These are phyloP conservation scores for Mycena sp. DNA, from an alignment of 1,284 basidiomycete genomes.

Conservation along the genomic window DNA sequence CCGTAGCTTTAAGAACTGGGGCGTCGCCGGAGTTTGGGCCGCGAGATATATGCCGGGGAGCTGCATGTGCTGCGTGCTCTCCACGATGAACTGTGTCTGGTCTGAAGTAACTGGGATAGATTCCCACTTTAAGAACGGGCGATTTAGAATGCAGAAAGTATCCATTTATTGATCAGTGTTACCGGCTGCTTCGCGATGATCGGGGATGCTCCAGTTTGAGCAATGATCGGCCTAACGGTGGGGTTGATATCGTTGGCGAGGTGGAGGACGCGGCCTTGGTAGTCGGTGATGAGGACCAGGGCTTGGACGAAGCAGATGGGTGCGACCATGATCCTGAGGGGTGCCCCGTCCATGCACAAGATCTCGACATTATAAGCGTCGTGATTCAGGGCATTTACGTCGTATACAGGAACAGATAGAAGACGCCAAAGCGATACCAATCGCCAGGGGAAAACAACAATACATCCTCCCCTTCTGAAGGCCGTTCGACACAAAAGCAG, in stretches of 20 bases:
- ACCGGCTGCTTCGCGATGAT: neutral
- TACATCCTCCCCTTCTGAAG: too few species aligned
- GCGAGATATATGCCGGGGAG: neutral
- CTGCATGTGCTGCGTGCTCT: conserved; percentile 5
- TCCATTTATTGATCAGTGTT: neutral
- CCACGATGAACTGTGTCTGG: neutral
- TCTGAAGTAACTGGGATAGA: neutral
- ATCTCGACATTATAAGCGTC: too few species aligned
- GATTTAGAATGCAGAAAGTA: too few species aligned
- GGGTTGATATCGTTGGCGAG: conserved; percentile 11
- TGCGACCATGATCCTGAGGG: conserved; percentile 8
- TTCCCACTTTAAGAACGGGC: neutral
- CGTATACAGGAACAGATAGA: too few species aligned
- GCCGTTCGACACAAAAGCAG: too few species aligned
- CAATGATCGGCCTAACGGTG: neutral
- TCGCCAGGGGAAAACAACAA: too few species aligned
- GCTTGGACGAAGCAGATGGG: conserved; percentile 4
- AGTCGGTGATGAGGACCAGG: neutral
- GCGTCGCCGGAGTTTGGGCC: too few species aligned
- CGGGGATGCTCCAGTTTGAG: neutral
- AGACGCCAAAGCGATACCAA: too few species aligned
- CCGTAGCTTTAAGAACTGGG: too few species aligned
- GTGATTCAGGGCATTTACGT: too few species aligned
- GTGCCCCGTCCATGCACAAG: too few species aligned
- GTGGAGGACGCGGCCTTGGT: conserved; percentile 2